Base-by-base conservation (phyloP, 2,329 filamentous ascomycete genomes). In the Fusarium palustre region DNA sequence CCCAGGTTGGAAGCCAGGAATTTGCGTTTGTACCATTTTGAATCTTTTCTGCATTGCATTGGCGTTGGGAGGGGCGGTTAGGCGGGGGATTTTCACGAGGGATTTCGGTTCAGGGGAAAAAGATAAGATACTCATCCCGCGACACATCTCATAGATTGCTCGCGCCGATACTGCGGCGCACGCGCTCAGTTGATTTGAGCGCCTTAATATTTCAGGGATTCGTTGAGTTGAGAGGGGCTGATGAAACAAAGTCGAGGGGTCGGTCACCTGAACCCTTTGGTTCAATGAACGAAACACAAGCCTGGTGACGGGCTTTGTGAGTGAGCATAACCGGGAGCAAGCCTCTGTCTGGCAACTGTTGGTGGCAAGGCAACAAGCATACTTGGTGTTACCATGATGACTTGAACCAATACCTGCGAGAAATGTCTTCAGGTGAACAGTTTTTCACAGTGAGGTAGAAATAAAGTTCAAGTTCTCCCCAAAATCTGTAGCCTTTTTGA, bases 41-140 rank as follows among this genome's bases (percentile, higher is more conserved):
- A 71, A 74, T 75, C 70, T 76, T 72, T 76, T 67, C 59, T 83
- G 86, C 86, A 87, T 88, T 85, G 86, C 86, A 87, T 74, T 79
- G 86, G 86, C 86, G 86, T 88, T 87, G 76, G 79, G 68, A 76
- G 76, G 62, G 79, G 76, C 75, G 62, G 75, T 70, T 58, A 56
- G 70, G 72, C 72, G 70, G 69, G 71, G 71, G 75, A 72, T 75
- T 68, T 73, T 69, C 56, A 65, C 64, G 75, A 77, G 60, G 75
- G 49, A 75, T 73, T 69, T 73, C 75, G 77, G 74, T 75, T 70
- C 64, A 73, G 61, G 73, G 59, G 53, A 55, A 76, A 79, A 79
- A 75, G 73, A 74, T 77, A 79, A 77, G 80, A 74, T 77, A 76
- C 70, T 76, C 74, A 78, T 78, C 73, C 76, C 77, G 75, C 78